Percentiles rank a stretch among this genome's conserved stretches.
These are phyloP conservation scores for Saccharomycopsis fodiens DNA, from an alignment of 805 yeast genomes.

Conservation along the genomic window DNA sequence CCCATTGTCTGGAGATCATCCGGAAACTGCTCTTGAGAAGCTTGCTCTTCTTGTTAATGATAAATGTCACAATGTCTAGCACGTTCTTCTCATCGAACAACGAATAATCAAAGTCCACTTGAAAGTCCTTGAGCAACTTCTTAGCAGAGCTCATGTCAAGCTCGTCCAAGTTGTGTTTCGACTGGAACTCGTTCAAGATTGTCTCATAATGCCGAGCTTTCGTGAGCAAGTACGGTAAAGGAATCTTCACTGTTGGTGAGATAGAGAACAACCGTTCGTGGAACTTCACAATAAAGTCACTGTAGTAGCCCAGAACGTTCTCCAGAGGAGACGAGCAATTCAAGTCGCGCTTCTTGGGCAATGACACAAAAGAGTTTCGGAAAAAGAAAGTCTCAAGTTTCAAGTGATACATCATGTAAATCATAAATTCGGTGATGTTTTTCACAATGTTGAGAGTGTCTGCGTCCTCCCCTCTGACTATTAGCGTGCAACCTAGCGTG, in stretches of 20 bases:
- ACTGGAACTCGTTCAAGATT: slow-evolving; percentile 1
- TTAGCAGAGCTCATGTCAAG: slow-evolving; percentile 5
- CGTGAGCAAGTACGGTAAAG: slow-evolving; percentile 55
- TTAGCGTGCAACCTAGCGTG: slow-evolving; percentile 74
- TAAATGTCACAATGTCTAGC: slow-evolving; percentile 2
- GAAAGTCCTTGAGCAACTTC: not conserved
- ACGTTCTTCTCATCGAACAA: slow-evolving; percentile 2
- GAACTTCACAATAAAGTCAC: slow-evolving; percentile 33
- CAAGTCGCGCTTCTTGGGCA: slow-evolving; percentile 12
- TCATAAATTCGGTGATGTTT: slow-evolving; percentile 71
- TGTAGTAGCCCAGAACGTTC: slow-evolving; percentile 26
- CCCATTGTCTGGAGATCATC: slow-evolving; percentile 55
- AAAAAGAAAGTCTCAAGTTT: slow-evolving; percentile 71
- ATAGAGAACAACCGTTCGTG: slow-evolving; percentile 57
- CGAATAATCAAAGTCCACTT: slow-evolving; percentile 3
- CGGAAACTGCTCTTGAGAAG: slow-evolving; percentile 27
- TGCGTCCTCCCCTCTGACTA: slow-evolving; percentile 71
- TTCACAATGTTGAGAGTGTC: slow-evolving; percentile 60
- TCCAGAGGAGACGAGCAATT: not conserved
- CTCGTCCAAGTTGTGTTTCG: slow-evolving; percentile 1
- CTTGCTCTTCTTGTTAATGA: slow-evolving; percentile 18
- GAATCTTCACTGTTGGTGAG: slow-evolving; percentile 77
- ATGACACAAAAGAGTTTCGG: slow-evolving; percentile 23
- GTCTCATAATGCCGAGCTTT: slow-evolving; percentile 40
- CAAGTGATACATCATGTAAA: slow-evolving; percentile 69